Percentiles rank a stretch among this genome's conserved stretches.
Evolutionary conservation across 164 flowering plant genomes (phyloP).

Genomic region (Umbellularia californica): DNA sequence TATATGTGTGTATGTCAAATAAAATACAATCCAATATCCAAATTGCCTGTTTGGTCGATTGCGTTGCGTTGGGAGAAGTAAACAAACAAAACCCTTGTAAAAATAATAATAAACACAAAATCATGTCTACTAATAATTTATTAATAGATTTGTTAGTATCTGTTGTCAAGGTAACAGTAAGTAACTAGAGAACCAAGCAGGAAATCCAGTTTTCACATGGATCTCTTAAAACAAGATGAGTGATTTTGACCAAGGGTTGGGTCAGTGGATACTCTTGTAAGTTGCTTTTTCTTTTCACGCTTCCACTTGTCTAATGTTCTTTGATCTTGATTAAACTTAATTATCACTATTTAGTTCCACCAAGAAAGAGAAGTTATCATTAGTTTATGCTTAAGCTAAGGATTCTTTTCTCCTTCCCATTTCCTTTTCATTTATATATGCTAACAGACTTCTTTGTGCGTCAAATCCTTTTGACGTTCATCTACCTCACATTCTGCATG

Average conservation of each 20-base stretch:
- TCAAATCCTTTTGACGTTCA: neutral
- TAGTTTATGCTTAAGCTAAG: constrained; percentile 1
- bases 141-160: neutral
- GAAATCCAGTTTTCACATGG: neutral
- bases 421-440: neutral
- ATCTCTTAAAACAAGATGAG: neutral
- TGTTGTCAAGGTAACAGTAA: neutral
- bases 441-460: neutral
- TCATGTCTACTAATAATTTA: neutral
- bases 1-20: no score
- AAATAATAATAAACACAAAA: no score
- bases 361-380: neutral
- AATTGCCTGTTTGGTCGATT: no score
- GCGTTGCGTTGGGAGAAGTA: neutral
- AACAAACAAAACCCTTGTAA: neutral
- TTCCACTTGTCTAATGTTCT: neutral
- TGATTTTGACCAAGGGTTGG: neutral
- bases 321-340: neutral
- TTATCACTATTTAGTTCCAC: neutral
- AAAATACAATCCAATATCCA: no score
- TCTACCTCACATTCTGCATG: no score
- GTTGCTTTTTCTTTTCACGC: neutral
- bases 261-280: neutral
- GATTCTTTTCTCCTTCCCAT: neutral
- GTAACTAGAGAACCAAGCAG: neutral